Base-by-base conservation (phyloP, 441 rosid genomes). In the Mallotus repandus region DNA sequence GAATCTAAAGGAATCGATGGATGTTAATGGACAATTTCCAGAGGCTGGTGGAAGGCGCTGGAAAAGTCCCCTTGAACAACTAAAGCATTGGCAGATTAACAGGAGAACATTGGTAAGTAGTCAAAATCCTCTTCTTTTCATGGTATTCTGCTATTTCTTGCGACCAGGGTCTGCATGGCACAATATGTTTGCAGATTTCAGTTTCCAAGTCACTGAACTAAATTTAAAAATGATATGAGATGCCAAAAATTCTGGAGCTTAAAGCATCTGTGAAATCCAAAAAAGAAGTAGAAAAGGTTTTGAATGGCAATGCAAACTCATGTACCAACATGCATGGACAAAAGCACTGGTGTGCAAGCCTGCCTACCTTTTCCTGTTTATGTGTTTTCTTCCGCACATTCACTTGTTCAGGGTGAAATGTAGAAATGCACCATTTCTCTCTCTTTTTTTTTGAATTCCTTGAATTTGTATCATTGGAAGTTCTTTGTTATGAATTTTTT, bases 71-170 rank as follows among this genome's bases (percentile, higher is more conserved):
- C 78, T 79, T 66, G 97, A 96, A 84, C 98, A 93, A 76, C 86
- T 91, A 72, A 91, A 91, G 77, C 99, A 96, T 77, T 96, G 98
- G 99, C 89, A 93, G 83, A 91, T 87, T 68, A 96, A 93, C 81
- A 85, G 97, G 81, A 85, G 99, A 84, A 96, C 88, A 82, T 72
- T 93, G 91, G 99, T 96, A 85, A 32, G 67, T 9, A 35, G n/a
- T 60, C 25, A 65, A 29, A 29, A 43, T 53, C 19, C 35, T 70
- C 59, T 8, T 65, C 63, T 70, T 62, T 62, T 73, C 48, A 70
- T 52, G n/a, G 64, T 22, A 66, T 66, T 70, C 0, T 58, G 69
- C n/a, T 59, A 21, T 49, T 46, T 32, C 11, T 45, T 48, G 29
- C 48, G 48, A 50, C 55, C 21, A 25, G 61, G 50, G 48, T 35